Conservation (phyloP, 768 basidiomycete genomes). For the Hygrocybe punicea region DNA sequence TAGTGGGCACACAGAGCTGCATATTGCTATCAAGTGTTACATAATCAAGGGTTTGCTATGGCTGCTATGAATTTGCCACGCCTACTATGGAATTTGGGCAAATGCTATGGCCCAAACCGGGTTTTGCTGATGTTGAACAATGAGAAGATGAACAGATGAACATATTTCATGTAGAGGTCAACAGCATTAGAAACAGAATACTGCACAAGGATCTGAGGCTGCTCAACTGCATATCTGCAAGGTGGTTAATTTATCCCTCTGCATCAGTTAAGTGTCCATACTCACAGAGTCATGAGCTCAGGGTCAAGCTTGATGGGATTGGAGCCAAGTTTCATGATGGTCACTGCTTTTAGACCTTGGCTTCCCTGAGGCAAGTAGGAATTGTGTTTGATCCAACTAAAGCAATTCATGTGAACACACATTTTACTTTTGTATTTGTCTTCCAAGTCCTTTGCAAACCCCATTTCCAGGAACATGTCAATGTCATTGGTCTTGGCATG, state of each 20-base stretch:
- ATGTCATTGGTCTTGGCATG: constrained; percentile 84
- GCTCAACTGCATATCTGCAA: constrained; percentile 88
- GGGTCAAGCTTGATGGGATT: constrained; percentile 97
- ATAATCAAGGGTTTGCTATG: too few species aligned
- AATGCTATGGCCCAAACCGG: too few species aligned
- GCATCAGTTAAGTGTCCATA: constrained; percentile 12
- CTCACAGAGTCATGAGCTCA: constrained; percentile 98
- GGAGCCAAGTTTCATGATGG: constrained; percentile 92
- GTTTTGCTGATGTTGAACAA: too few species aligned
- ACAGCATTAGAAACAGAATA: constrained; percentile 99
- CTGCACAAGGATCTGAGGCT: constrained; percentile 89
- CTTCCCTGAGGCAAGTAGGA: constrained; percentile 98
- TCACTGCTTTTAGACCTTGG: constrained; percentile 97
- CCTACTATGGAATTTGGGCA: too few species aligned
- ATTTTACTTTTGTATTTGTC: constrained; percentile 91
- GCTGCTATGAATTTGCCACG: too few species aligned
- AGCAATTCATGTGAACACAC: constrained; percentile 99
- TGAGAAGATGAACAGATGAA: constrained; percentile 99
- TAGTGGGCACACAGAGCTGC: too few species aligned
- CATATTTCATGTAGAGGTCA: constrained; percentile 99
- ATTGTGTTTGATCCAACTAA: constrained; percentile 99
- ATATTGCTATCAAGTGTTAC: too few species aligned
- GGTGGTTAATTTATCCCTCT: constrained; percentile 2
- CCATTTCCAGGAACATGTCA: constrained; percentile 94
- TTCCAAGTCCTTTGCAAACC: constrained; percentile 87